Evolutionary conservation across 768 basidiomycete genomes (phyloP).

Genomic region (Macrocybe gigantea): DNA sequence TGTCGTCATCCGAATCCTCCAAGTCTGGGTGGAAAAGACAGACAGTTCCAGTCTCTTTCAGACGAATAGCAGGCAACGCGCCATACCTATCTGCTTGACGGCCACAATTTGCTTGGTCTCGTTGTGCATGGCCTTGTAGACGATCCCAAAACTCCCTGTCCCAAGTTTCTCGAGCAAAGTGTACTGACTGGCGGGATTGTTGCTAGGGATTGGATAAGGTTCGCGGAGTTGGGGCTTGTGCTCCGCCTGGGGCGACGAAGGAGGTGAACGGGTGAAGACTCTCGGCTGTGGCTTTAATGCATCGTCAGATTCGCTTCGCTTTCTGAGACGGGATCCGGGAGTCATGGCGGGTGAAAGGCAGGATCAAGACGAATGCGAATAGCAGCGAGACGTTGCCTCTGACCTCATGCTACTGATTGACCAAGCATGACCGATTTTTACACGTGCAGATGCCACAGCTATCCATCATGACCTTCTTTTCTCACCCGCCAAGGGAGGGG

Average conservation of each 20-base stretch:
- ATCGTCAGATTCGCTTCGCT: slow-evolving; percentile 33
- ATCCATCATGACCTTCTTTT: neutral
- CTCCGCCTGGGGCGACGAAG: slow-evolving; percentile 44
- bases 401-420: slow-evolving; percentile 10
- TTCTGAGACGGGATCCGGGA: slow-evolving; percentile 39
- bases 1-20: slow-evolving; percentile 98
- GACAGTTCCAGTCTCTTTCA: slow-evolving; percentile 3
- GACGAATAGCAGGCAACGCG: slow-evolving; percentile 3
- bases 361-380: slow-evolving; percentile 9
- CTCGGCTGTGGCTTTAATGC: slow-evolving; percentile 31
- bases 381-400: slow-evolving; percentile 17
- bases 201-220: slow-evolving; percentile 66
- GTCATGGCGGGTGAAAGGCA: slow-evolving; percentile 34
- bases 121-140: slow-evolving; percentile 96
- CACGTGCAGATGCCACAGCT: slow-evolving; percentile 11
- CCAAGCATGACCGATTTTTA: slow-evolving; percentile 5
- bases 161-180: slow-evolving; percentile 94
- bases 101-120: slow-evolving; percentile 93
- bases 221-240: slow-evolving; percentile 38
- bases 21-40: slow-evolving; percentile 52
- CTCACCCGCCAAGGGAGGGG: neutral
- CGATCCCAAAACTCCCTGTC: slow-evolving; percentile 93
- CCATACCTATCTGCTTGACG: slow-evolving; percentile 94
- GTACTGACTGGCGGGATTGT: slow-evolving; percentile 86
- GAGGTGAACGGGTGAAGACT: slow-evolving; percentile 37